Evolutionary conservation across 2,329 filamentous ascomycete species (phyloP), one percentile per base, ranked within the genome.

Genomic region (Neofusicoccum sp.): DNA sequence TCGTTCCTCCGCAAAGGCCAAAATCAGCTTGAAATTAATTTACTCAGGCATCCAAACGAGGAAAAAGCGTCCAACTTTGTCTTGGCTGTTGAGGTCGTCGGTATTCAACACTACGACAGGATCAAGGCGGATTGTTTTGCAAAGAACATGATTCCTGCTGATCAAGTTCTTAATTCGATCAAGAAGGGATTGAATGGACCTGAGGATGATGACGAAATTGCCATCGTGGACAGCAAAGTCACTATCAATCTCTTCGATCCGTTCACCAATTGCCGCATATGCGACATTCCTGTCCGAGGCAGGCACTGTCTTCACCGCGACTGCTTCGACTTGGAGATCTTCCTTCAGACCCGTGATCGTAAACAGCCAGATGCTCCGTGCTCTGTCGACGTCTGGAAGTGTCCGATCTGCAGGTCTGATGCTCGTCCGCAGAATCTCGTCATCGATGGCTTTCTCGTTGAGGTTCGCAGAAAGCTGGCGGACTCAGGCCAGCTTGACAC

Each of bases 251-350:
- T 83, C 11, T 73, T 76, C 62, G 81, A 83, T 58, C 80, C 80
- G 0, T 78, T 80, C 65, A 75, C 71, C 49, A 72, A 70, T 41
- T 72, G 70, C 36, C 68, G 65, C 6, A 74, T 95, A 9, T 92
- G 89, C 70, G 78, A 83, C 4, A 80, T 82, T 0, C 93, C 95
- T 1, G 90, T 88, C 1, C 87, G 93, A 30, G 87, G 91, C 28
- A 77, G 69, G 6, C 67, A 73, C 3, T 99, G 95, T 72, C 78
- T 79, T 26, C 93, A 99, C 70, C 78, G 88, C 36, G 91, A 97
- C 70, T 96, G 92, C 70, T 97, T 98, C 70, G 93, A 98, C 71
- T 84, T 97, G 6, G 83, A 89, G 20, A 93, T 85, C 0, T 98
- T 91, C 78, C 82, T 99, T 7, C 74, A 80, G 12, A 90, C 88